Conservation (phyloP, 1,284 basidiomycete species). For the Neotropicomus parvogracilis region DNA sequence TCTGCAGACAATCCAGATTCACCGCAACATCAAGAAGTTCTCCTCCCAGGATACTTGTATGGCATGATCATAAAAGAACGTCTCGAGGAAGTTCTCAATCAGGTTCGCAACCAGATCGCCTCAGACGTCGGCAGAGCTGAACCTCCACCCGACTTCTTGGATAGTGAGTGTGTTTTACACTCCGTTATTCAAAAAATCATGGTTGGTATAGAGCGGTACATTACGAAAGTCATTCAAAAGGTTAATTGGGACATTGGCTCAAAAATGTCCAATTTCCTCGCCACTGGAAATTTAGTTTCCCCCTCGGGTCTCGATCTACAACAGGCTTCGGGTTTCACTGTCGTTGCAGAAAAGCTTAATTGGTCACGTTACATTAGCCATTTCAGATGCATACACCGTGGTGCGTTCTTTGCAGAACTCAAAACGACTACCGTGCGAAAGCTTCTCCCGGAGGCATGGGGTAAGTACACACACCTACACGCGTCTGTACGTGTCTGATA, state of each 20-base stretch:
- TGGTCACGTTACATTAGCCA: conserved; percentile 98
- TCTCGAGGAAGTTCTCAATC: conserved; percentile 85
- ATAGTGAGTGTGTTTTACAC: conserved; percentile 52
- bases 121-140: conserved; percentile 75
- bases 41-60: conserved; percentile 91
- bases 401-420: conserved; percentile 98
- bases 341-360: conserved; percentile 98
- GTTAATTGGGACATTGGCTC: conserved; percentile 92
- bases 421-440: conserved; percentile 99
- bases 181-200: conserved; percentile 9
- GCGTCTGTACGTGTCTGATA: neutral
- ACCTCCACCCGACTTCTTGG: conserved; percentile 78
- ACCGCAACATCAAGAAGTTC: conserved; percentile 96
- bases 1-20: conserved; percentile 98
- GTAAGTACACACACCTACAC: conserved; percentile 40
- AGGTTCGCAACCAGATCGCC: conserved; percentile 70
- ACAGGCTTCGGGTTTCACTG: conserved; percentile 96
- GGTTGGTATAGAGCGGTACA: conserved; percentile 64
- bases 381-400: conserved; percentile 98
- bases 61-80: conserved; percentile 99
- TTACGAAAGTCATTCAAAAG: conserved; percentile 73
- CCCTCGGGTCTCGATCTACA: conserved; percentile 95
- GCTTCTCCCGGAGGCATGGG: conserved; percentile 97
- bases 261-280: conserved; percentile 91
- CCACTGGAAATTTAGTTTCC: conserved; percentile 95